Conservation (phyloP, 2,329 filamentous ascomycete genomes). For the Arachnomyces sp. region DNA sequence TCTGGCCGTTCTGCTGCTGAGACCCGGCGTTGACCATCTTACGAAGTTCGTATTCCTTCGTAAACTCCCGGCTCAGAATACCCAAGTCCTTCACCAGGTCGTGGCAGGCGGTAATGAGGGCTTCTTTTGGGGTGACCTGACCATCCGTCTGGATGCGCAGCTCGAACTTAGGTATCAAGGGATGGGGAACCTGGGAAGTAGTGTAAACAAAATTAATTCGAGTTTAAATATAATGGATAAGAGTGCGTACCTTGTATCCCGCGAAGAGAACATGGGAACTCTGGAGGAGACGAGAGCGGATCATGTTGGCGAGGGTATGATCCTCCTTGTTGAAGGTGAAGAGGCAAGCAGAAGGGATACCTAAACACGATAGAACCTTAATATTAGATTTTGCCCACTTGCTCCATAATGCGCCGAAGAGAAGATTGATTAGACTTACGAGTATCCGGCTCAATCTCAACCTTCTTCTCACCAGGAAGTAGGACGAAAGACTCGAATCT, state of each 20-base stretch:
- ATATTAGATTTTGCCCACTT: neutral
- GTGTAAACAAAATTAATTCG: conserved; percentile 2
- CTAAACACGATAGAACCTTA: conserved; percentile 38
- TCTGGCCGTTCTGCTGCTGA: conserved; percentile 37
- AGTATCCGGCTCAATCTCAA: conserved; percentile 79
- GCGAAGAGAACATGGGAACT: conserved; percentile 80
- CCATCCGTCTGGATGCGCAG: conserved; percentile 91
- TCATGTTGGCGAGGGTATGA: conserved; percentile 86
- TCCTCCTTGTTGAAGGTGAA: conserved; percentile 97
- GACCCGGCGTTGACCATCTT: conserved; percentile 66
- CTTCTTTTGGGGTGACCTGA: conserved; percentile 77
- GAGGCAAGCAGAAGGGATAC: conserved; percentile 88
- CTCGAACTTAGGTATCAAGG: conserved; percentile 48
- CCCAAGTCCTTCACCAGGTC: conserved; percentile 75
- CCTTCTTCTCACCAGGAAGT: conserved; percentile 82
- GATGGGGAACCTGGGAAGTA: conserved; percentile 34
- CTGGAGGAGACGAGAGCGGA: conserved; percentile 77
- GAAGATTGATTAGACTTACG: conserved; percentile 54
- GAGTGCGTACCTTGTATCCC: conserved; percentile 71
- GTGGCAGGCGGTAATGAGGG: conserved; percentile 71
- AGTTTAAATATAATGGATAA: conserved; percentile 24
- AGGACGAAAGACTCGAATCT: conserved; percentile 95
- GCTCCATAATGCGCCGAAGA: conserved; percentile 1
- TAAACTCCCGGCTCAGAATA: conserved; percentile 77
- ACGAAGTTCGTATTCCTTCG: conserved; percentile 81